These are phyloP conservation scores for Botrytis porri DNA, from an alignment of 2,329 filamentous ascomycete species.

Conservation along the genomic window DNA sequence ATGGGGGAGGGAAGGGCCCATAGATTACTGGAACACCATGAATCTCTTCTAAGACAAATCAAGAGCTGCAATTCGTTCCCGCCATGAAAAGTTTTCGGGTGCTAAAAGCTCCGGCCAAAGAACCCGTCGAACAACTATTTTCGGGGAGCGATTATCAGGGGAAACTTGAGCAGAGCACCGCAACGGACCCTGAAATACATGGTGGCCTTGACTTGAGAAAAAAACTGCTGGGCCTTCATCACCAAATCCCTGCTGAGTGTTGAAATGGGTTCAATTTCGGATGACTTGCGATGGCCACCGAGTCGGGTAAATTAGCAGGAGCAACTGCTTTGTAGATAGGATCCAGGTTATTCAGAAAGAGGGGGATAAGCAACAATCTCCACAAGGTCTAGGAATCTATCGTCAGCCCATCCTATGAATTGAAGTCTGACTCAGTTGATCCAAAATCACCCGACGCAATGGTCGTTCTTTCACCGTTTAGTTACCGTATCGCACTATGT, in stretches of 20 bases:
- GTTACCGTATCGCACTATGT: background rate
- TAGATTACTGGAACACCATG: background rate
- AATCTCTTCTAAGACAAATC: background rate
- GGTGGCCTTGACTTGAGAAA: background rate
- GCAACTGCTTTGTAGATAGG: background rate
- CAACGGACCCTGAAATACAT: background rate
- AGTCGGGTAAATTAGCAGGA: background rate
- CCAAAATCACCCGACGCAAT: background rate
- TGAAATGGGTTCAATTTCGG: background rate
- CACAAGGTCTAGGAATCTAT: background rate
- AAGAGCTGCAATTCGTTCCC: background rate
- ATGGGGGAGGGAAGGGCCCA: background rate
- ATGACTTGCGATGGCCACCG: background rate
- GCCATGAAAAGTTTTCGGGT: background rate
- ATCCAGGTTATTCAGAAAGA: background rate
- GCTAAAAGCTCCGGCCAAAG: background rate
- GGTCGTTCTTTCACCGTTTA: background rate
- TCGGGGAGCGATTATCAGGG: background rate
- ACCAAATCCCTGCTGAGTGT: background rate
- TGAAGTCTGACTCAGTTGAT: background rate
- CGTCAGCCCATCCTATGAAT: background rate
- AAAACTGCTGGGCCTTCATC: background rate
- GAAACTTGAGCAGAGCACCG: background rate
- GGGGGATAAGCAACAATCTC: background rate
- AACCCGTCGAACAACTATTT: background rate